Evolutionary conservation across 805 yeast genomes (phyloP), one percentile per base, ranked within the genome.

Genomic region (Starmerella roubikii): DNA sequence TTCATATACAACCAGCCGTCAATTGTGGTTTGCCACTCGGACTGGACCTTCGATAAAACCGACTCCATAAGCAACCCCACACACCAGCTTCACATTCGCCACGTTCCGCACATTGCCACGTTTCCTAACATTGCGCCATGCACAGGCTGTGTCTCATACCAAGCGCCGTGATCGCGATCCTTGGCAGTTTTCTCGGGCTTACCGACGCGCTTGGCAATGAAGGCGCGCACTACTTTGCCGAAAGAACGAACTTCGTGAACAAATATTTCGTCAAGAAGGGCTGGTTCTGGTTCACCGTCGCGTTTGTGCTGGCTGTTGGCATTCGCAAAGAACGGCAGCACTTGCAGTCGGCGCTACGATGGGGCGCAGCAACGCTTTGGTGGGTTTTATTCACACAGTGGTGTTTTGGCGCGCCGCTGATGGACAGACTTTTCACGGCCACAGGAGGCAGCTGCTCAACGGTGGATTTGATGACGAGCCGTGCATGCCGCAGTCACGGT

Each of bases 371-470:
- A 16, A 80, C 95, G 0, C 15, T 62, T 0, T 81, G 93, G 82
- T 91, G 97, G 97, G 53, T 69, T 18, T 49, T 81, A 13, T 86
- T 81, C 57, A 77, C 95, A 4, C 97, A 85, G 57, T 83, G 85
- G 91, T 74, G 71, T 54, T 74, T 76, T 55, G 93, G 91, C 1
- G 60, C 71, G 42, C 95, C 97, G 0, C 55, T 88, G 2, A 88
- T 91, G 95, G 98, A 88, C 59, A 62, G 76, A 30, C 65, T 88
- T 1, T 88, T 88, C 51, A 46, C 78, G 1, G 58, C 60, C 39
- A 83, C 94, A 0, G 98, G 98, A 2, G 98, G 98, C 0, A 58
- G 61, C 35, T 88, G 98, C 26, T 32, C n/a, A 12, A 13, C 32
- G 3, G 8, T 3, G 19, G 19, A 19, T 4, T n/a, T 12, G 16